A percentile compares a stretch with the other conserved stretches of the same genome.
phyloP scores from a whole-genome alignment of 495 filamentous ascomycete species.

The Penicillium subrubescens region DNA sequence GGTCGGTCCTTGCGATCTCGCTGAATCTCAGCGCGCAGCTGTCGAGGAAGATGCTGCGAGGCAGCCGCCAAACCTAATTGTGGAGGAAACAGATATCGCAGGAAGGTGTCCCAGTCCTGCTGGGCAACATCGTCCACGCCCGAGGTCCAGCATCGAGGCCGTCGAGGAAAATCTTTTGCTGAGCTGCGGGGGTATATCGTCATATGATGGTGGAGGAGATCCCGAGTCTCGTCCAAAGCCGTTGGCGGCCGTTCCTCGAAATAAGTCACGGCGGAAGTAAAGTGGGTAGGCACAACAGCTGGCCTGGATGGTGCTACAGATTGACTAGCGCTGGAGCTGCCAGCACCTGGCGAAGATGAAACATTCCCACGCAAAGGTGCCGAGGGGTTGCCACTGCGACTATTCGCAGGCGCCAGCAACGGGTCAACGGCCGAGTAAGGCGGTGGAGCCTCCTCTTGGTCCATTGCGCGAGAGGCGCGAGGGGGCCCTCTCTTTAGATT shows the following conservation, averaged over 20 bases:
- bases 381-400: constrained; percentile 18
- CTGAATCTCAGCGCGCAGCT: constrained; percentile 43
- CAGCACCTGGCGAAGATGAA: constrained; percentile 16
- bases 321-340: constrained; percentile 20
- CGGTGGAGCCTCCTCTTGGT: constrained; percentile 47
- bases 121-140: constrained; percentile 42
- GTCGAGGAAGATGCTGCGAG: constrained; percentile 43
- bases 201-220: constrained; percentile 42
- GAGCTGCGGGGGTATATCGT: constrained; percentile 49
- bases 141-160: constrained; percentile 46
- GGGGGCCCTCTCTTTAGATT: background rate
- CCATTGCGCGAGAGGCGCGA: constrained; percentile 28
- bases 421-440: constrained; percentile 51
- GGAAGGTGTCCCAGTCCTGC: constrained; percentile 55
- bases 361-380: constrained; percentile 25
- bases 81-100: constrained; percentile 50
- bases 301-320: constrained; percentile 10
- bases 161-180: constrained; percentile 48
- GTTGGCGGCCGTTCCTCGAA: constrained; percentile 45
- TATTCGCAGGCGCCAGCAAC: constrained; percentile 30
- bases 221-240: constrained; percentile 27
- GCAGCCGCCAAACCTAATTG: constrained; percentile 44
- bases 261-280: constrained; percentile 47
- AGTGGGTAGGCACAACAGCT: constrained; percentile 33
- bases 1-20: constrained; percentile 47